Evolutionary conservation across 2,329 filamentous ascomycete genomes (phyloP).

Genomic region (Diaporthe humulicola): DNA sequence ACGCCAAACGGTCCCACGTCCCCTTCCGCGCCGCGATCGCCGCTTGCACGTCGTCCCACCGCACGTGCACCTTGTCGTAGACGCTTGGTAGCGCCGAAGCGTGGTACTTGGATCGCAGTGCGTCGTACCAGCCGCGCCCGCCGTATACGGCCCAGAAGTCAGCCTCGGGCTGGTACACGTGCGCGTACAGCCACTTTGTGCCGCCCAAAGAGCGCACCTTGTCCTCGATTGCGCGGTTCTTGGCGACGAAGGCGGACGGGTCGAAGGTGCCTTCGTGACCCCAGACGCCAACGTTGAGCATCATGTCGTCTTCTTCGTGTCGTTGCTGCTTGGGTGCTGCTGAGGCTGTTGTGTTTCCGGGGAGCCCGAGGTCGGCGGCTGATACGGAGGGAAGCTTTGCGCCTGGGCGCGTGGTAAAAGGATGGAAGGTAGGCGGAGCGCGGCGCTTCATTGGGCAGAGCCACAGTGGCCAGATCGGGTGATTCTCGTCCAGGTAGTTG

Average conservation of each 20-base stretch:
- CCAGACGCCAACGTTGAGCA: conserved; percentile 82
- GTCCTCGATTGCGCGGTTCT: conserved; percentile 79
- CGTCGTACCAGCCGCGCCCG: conserved; percentile 71
- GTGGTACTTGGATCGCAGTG: conserved; percentile 70
- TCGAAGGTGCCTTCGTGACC: conserved; percentile 74
- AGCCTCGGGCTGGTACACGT: conserved; percentile 82
- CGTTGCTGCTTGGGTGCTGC: neutral
- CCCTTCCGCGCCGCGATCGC: conserved; percentile 46
- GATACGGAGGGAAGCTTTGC: neutral
- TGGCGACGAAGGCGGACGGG: conserved; percentile 70
- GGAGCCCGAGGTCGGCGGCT: too few species aligned
- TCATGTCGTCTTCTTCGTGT: conserved; percentile 49
- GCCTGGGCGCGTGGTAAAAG: conserved; percentile 55
- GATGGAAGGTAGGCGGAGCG: conserved; percentile 67
- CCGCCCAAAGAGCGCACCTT: conserved; percentile 79
- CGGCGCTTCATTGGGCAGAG: conserved; percentile 68
- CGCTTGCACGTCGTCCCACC: conserved; percentile 51
- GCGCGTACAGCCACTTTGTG: conserved; percentile 89
- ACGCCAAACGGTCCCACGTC: conserved; percentile 43
- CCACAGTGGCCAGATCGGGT: conserved; percentile 72
- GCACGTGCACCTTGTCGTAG: conserved; percentile 73
- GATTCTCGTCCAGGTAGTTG: conserved; percentile 64
- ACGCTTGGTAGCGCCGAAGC: conserved; percentile 70
- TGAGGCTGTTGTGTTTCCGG: too few species aligned
- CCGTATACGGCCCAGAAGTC: conserved; percentile 78